Evolutionary conservation across 768 basidiomycete genomes (phyloP), one percentile per base, ranked within the genome.

Genomic region (Mycena floridula): DNA sequence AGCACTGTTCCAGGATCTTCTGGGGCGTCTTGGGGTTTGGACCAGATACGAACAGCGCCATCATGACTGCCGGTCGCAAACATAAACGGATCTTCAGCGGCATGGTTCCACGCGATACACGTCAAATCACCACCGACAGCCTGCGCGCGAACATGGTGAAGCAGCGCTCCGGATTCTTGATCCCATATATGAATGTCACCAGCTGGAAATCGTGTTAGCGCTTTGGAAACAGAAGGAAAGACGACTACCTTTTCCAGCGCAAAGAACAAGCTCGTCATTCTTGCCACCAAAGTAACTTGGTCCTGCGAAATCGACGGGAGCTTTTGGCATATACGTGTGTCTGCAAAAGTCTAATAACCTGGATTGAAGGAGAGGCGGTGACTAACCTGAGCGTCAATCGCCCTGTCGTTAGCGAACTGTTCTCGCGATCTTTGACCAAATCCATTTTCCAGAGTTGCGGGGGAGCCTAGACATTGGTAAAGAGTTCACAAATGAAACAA

Each of bases 141-240:
- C 55, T 81, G 82, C 23, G 79, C 73, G 12, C 74, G 78, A 51
- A 91, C 72, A 50, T 81, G 74, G 49, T 88, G 86, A 3, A 91
- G 67, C 1, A 88, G 65, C 7, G 78, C 72, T 5, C 77, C 89
- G 9, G 83, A 84, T 62, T 89, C 86, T 47, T 81, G 77, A 54
- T 91, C 89, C 89, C 89, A 91, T 11, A 90, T 85, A 55, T 87
- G 82, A 12, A 91, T 81, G 54, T 89, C 85, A 4, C 89, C 89
- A 48, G 76, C 88, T 89, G 48, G n/a, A n/a, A 37, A 36, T n/a
- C 15, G 28, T 50, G 35, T 25, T 41, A 45, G 11, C 38, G 22
- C 28, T 20, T 44, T 20, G 27, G 37, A 21, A 45, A 25, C 27
- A 20, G 8, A 18, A 30, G 18, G 18, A 25, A 30, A 20, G 13